phyloP scores from a whole-genome alignment of 106 monocot species.

The Triglochin maritima region DNA sequence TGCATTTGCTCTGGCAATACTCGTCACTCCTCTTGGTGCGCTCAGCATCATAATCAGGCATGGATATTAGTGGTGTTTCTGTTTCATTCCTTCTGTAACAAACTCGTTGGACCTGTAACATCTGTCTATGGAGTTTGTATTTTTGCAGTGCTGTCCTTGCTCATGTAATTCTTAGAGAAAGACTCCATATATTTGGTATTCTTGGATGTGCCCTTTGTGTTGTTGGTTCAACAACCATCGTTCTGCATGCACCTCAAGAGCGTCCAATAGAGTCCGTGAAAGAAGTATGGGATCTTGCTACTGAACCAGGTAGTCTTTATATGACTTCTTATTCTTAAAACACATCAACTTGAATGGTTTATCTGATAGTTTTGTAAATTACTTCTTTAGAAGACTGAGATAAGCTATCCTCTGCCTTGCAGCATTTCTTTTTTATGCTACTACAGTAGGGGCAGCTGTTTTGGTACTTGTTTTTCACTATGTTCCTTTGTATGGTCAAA shows the following conservation, averaged over 20 bases:
- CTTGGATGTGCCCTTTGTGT: constrained; percentile 85
- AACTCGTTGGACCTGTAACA: not conserved
- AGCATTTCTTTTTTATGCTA: constrained; percentile 70
- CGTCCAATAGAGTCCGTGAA: constrained; percentile 74
- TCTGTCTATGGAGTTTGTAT: not conserved
- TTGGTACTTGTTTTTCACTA: constrained; percentile 54
- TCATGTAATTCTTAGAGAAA: constrained; percentile 68
- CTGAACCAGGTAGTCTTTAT: constrained; percentile 66
- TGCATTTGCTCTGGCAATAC: constrained; percentile 93
- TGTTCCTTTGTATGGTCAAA: constrained; percentile 68
- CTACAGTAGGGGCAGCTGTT: constrained; percentile 32
- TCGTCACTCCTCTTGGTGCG: constrained; percentile 95
- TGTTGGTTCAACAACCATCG: constrained; percentile 87
- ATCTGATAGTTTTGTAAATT: not conserved
- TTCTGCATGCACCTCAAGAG: constrained; percentile 91
- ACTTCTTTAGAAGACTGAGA: not conserved
- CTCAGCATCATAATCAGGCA: constrained; percentile 97
- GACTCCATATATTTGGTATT: constrained; percentile 78
- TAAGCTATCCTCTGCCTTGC: constrained; percentile 17
- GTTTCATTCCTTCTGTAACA: not conserved
- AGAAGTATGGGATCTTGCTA: constrained; percentile 88
- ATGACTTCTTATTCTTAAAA: not conserved
- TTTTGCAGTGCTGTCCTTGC: constrained; percentile 74
- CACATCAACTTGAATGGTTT: not conserved
- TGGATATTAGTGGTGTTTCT: constrained; percentile 2